phyloP scores from a whole-genome alignment of 1,284 basidiomycete species.

The Amylostereum areolatum region DNA sequence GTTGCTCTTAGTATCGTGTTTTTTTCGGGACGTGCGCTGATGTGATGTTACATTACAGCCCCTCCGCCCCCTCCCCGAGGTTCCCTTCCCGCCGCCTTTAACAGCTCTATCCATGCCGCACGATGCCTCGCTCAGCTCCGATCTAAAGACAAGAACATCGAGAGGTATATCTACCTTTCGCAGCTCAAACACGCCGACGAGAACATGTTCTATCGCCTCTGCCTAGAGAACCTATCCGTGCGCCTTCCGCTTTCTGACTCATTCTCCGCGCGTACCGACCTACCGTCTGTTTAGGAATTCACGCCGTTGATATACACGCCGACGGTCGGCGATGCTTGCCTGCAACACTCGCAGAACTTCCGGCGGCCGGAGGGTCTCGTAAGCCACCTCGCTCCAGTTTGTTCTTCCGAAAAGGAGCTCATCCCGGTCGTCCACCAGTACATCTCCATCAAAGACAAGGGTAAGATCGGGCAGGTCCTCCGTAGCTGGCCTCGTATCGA shows the following conservation, averaged over 20 bases:
- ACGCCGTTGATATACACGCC: conserved; percentile 92
- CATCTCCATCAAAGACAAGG: conserved; percentile 84
- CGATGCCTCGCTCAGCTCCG: conserved; percentile 67
- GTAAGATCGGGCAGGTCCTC: conserved; percentile 65
- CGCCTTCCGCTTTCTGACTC: conserved; percentile 10
- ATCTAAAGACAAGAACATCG: conserved; percentile 66
- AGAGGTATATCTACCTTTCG: conserved; percentile 80
- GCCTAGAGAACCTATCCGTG: conserved; percentile 58
- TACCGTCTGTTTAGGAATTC: conserved; percentile 41
- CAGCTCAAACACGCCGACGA: conserved; percentile 70
- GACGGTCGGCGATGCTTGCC: conserved; percentile 86
- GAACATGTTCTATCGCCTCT: conserved; percentile 70
- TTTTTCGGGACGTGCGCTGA: too few species aligned
- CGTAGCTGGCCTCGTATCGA: conserved; percentile 71
- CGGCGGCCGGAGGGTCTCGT: conserved; percentile 75
- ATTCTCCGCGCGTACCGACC: background rate
- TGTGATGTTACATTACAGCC: conserved; percentile 26
- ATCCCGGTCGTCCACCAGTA: conserved; percentile 39
- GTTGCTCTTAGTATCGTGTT: conserved; percentile 5
- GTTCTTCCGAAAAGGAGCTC: background rate
- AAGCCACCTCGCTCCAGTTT: conserved; percentile 20
- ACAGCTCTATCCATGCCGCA: conserved; percentile 46
- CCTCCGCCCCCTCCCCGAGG: conserved; percentile 47
- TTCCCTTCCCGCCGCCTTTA: conserved; percentile 56
- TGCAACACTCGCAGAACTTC: conserved; percentile 81